Base-by-base conservation (phyloP, 1,139 yeast genomes). In the Magnusiomyces tetraspermus region DNA sequence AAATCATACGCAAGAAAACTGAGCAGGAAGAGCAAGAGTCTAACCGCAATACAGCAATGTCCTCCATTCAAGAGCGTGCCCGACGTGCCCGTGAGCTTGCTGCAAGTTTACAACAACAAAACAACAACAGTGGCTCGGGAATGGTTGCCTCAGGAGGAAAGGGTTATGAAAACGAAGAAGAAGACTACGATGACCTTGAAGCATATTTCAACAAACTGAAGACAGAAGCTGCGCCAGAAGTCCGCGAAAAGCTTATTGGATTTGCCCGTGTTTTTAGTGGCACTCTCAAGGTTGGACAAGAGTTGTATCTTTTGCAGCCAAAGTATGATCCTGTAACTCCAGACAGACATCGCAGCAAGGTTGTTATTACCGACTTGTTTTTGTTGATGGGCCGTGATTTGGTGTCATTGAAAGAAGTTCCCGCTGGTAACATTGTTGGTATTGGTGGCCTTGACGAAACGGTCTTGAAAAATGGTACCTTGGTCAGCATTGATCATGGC, bases 341-440 rank as follows among this genome's bases (percentile, higher is more conserved):
- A 6, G 72, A 69, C 19, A 77, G 79, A 56, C 84, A 84, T 61
- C 71, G 82, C 23, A 71, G 77, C 28, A 70, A 69, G 5, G 76
- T 79, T 0, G 71, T 70, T 1, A 77, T 94, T 36, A 77, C 84
- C 15, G 87, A 83, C 48, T 71, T 94, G 46, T 90, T 79, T 63
- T 71, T 92, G 56, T 75, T 94, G 50, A 94, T 94, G 98, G 99
- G 98, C 15, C 76, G 92, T 58, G 97, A 92, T 57, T 73, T 92
- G 52, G 81, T 89, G 1, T 75, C 88, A 13, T 74, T 94, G 60
- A 77, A 83, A 31, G 76, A 75, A 13, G 97, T 92, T 2, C 96
- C 96, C 1, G 94, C 97, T 1, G 99, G 99, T 37, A 88, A 86
- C 60, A 88, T 94, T 59, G 95, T 88, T 6, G 99, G 97, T 48